Percentiles rank a stretch among this genome's conserved stretches.
phyloP scores from a whole-genome alignment of 2,329 filamentous ascomycete genomes.

The Beauveria sp. region DNA sequence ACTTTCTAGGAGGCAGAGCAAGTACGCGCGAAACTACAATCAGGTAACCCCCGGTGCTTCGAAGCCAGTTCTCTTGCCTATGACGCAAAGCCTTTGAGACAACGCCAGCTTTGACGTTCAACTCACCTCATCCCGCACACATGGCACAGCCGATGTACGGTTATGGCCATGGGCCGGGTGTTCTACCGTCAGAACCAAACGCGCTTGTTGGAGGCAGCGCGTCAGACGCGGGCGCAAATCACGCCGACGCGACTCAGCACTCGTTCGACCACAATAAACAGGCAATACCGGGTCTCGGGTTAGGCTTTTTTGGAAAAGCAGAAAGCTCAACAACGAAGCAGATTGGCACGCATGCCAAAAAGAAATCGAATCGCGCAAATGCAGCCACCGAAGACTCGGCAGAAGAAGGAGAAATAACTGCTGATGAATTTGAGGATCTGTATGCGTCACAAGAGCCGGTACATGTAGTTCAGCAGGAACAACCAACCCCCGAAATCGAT shows the following conservation, averaged over 20 bases:
- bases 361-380: not conserved
- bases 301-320: conserved; percentile 11
- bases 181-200: not conserved
- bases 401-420: conserved; percentile 74
- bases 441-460: conserved; percentile 35
- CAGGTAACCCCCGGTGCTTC: not conserved
- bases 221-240: not conserved
- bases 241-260: not conserved
- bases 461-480: not conserved
- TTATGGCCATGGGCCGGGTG: not conserved
- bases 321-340: not conserved
- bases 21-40: not conserved
- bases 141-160: conserved; percentile 4
- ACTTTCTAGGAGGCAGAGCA: not conserved
- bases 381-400: not conserved
- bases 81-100: not conserved
- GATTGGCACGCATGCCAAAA: not conserved
- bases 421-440: conserved; percentile 54
- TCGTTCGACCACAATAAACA: conserved; percentile 16
- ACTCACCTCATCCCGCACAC: not conserved
- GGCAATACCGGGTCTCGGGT: conserved; percentile 20
- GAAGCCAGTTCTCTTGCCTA: not conserved
- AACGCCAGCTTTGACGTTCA: not conserved
- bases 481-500: conserved; percentile 3
- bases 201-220: not conserved